Evolutionary conservation across 306 rosid genomes (phyloP), one percentile per base, ranked within the genome.

Genomic region (Erythrophleum fordii): DNA sequence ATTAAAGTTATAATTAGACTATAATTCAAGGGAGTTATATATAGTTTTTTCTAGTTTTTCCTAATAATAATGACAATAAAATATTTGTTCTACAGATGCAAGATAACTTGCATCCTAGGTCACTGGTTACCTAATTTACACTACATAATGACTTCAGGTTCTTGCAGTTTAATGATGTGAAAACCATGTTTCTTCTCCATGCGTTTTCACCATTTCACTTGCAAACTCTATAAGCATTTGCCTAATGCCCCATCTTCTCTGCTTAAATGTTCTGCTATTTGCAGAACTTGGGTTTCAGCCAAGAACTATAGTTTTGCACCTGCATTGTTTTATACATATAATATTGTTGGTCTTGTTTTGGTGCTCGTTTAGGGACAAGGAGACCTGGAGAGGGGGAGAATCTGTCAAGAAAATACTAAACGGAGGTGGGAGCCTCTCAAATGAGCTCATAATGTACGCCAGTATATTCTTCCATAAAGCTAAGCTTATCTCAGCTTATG

Each of bases 401-500:
- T 84, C 83, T 81, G 87, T 95, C 35, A 86, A 88, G 87, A 95
- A 83, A 89, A 85, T 93, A 83, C 85, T 95, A 28, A 95, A 95
- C 79, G 99, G 99, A 42, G 99, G 93, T 82, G 98, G 99, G 75
- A 90, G 91, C 73, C 90, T 95, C 61, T 88, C 99, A 13, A 48
- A 7, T 70, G 91, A 82, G 83, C 94, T 93, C 49, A 87, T 77
- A 70, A 82, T 80, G 77, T 88, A 91, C 34, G 85, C 90, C 52
- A 51, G 58, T 74, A 66, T 61, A 60, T 73, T 86, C 86, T 95
- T 95, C 79, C 94, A 83, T 20, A 87, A 82, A 84, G 98, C 99
- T 67, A 93, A 88, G 87, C 91, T 95, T 75, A 80, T 91, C 83
- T 91, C 99, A 68, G 99, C 99, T 69, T 95, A 93, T 80, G 99